Evolutionary conservation across 352 stramenopile genomes (phyloP).

Genomic region (Phytophthora agathidicida): DNA sequence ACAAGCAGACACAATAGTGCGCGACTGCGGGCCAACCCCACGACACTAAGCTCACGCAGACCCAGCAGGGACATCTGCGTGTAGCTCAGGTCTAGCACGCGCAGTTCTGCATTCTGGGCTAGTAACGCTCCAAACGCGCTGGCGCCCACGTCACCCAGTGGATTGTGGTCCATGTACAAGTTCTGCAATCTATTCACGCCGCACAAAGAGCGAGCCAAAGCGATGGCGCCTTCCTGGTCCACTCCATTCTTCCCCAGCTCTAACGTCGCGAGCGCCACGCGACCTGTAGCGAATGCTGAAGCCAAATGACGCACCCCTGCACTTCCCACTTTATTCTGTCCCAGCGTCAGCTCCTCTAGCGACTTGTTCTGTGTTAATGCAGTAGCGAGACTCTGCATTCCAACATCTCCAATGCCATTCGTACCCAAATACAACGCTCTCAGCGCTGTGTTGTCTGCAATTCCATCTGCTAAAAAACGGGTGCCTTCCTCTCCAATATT

Average conservation of each 20-base stretch:
- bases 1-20: constrained; percentile 75
- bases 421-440: constrained; percentile 78
- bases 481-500: constrained; percentile 84
- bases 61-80: constrained; percentile 81
- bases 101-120: constrained; percentile 71
- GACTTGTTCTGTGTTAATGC: constrained; percentile 61
- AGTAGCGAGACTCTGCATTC: constrained; percentile 63
- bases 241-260: constrained; percentile 85
- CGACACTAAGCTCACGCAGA: constrained; percentile 68
- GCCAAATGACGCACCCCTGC: constrained; percentile 64
- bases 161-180: constrained; percentile 87
- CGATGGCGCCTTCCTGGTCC: constrained; percentile 67
- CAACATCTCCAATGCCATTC: constrained; percentile 74
- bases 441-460: constrained; percentile 58
- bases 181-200: constrained; percentile 65
- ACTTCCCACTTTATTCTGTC: constrained; percentile 79
- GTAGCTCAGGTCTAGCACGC: constrained; percentile 84
- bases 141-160: constrained; percentile 75
- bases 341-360: constrained; percentile 75
- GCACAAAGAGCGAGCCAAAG: constrained; percentile 72
- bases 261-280: constrained; percentile 64
- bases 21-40: constrained; percentile 62
- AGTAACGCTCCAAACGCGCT: constrained; percentile 72
- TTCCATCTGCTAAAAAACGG: constrained; percentile 49
- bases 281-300: constrained; percentile 56